Base-by-base conservation (phyloP, 2,329 filamentous ascomycete genomes). In the Cytospora leucostoma region DNA sequence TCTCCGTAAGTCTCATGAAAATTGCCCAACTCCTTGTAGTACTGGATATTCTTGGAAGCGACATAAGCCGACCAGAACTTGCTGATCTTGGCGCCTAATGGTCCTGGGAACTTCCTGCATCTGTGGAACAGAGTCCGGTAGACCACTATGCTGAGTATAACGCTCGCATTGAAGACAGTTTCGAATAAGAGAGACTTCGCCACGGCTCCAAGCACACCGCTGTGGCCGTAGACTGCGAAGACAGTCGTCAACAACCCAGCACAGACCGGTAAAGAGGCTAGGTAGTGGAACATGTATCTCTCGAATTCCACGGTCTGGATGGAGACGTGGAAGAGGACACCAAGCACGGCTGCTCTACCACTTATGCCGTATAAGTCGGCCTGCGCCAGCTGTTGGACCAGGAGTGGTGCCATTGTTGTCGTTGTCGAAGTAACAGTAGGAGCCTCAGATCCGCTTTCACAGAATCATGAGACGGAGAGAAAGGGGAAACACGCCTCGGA, bases 1-100 rank as follows among this genome's bases (percentile, higher is more conserved):
- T 63, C 56, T 15, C 55, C 50, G 38, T 59, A 55, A 27, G 19
- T 57, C 4, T 11, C 19, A 8, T 63, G 61, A 55, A 63, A 52
- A 8, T 27, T 58, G 11, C 50, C 54, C 13, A 58, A 19, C 37
- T 57, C 55, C 38, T 47, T 40, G 33, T 59, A 15, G 34, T 62
- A 52, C 32, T 62, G 55, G 12, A 47, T 17, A 10, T 61, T 61
- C 38, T 37, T 49, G n/a, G n/a, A 17, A 1, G n/a, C 21, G n/a
- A 27, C 47, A 15, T 44, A 58, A 6, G 50, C 51, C 4, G 58
- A 47, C 38, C 58, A 54, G n/a, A 60, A 60, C 2, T 49, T 50
- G 49, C 54, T 62, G 17, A 59, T 13, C 32, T 44, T 53, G 15
- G 37, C 55, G 7, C 55, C 47, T 8, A 37, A 10, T 6, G 61